Evolutionary conservation across 345 rosid species (phyloP), one percentile per base, ranked within the genome.

Genomic region (Hevea brasiliensis): DNA sequence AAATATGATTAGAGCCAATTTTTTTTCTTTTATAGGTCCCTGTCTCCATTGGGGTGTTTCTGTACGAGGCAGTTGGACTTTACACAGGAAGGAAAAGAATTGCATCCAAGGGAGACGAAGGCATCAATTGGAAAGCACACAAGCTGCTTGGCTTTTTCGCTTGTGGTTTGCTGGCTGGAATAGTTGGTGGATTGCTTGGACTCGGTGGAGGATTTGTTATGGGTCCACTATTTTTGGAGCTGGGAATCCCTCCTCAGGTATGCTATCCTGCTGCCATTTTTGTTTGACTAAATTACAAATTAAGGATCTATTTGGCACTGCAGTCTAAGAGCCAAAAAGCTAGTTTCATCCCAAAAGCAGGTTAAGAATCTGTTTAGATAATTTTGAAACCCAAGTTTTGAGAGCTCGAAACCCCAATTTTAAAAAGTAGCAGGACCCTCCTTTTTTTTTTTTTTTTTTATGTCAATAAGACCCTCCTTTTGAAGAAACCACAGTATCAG

Each of bases 231-330:
- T 91, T 91, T 79, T 70, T 91, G 60, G 93, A 90, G 80, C 79
- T 89, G 15, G 94, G 94, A 53, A 68, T 89, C 51, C 94, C 97
- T n/a, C 94, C 97, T 72, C 94, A 91, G 86, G 93, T 89, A 40
- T 8, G 2, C 14, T 2, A 45, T 12, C 50, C 50, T 45, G 14
- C 14, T 45, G 50, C 50, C 51, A 51, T 26, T 64, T 12, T 35
- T 27, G 3, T n/a, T n/a, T n/a, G n/a, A n/a, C n/a, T n/a, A n/a
- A n/a, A n/a, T n/a, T n/a, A n/a, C n/a, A n/a, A n/a, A n/a, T n/a
- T n/a, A n/a, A n/a, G n/a, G n/a, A n/a, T n/a, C n/a, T n/a, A n/a
- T n/a, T n/a, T n/a, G n/a, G n/a, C n/a, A n/a, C n/a, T n/a, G n/a
- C n/a, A n/a, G n/a, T n/a, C n/a, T n/a, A n/a, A n/a, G n/a, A n/a